Evolutionary conservation across 129 eudicot species (phyloP), one percentile per base, ranked within the genome.

Genomic region (Silybum marianum): DNA sequence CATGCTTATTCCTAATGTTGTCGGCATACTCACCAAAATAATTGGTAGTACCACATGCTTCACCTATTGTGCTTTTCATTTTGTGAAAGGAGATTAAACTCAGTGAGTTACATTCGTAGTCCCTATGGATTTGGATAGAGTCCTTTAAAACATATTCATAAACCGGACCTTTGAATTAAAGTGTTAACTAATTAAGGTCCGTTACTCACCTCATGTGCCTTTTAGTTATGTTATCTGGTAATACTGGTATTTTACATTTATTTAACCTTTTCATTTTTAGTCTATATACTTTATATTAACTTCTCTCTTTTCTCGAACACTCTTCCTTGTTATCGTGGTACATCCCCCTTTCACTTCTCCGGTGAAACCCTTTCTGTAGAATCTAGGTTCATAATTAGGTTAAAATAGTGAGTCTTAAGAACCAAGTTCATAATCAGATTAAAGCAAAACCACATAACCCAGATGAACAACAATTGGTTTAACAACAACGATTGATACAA

Each of bases 41-140:
- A 5, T 65, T 65, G 69, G 30, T 65, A 21, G 69, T 65, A 65
- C 69, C 28, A 65, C 69, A 21, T 65, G 69, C 69, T 65, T 65
- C 69, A 65, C 13, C 30, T 65, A 21, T 9, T 22, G 69, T 65
- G 8, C 69, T 3, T 65, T 8, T 3, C 13, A 8, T 65, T 65
- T 22, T 23, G 3, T 2, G 19, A 58, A 4, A 58, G n/a, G 8
- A 58, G 23, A n/a, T 58, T 58, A 18, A 58, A 58, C 0, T 18
- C n/a, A 19, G 22, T 58, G 66, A 58, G 6, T 18, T 58, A n/a
- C 10, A 6, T 18, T 58, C 0, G 3, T 19, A 8, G 23, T 58
- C 23, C 23, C 22, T 3, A n/a, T 6, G 21, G 5, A 18, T 18
- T 54, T 54, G 23, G 9, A 16, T 44, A 4, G 23, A 58, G 66